These are phyloP conservation scores for Cucumis hystrix DNA, from an alignment of 306 rosid species.

Conservation along the genomic window DNA sequence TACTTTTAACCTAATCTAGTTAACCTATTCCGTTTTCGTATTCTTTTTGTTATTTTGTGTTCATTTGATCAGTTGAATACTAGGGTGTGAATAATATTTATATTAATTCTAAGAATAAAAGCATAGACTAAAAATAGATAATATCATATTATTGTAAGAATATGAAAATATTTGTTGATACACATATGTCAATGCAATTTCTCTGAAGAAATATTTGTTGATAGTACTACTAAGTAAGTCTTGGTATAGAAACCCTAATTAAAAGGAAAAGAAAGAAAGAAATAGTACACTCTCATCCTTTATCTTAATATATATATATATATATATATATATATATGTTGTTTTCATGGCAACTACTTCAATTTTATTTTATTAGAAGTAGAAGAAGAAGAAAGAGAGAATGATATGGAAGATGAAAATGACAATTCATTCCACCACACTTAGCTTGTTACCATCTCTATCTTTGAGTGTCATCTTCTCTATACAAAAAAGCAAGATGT, in stretches of 20 bases:
- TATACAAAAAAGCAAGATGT: slow-evolving; percentile 1
- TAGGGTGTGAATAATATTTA: background rate
- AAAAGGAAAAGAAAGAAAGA: too few species aligned
- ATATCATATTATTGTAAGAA: background rate
- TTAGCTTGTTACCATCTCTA: background rate
- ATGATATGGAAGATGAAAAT: slow-evolving; percentile 1
- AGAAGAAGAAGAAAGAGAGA: background rate
- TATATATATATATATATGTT: background rate
- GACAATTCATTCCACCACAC: background rate
- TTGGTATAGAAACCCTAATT: too few species aligned
- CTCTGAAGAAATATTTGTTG: too few species aligned
- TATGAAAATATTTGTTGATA: too few species aligned
- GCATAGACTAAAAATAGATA: background rate
- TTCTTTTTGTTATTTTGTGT: background rate
- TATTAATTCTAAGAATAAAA: too few species aligned
- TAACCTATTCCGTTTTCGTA: background rate
- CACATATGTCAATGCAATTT: too few species aligned
- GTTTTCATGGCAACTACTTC: background rate
- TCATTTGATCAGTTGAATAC: background rate
- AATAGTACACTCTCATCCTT: background rate
- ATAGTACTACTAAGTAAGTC: too few species aligned
- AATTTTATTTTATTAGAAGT: background rate
- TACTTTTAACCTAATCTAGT: background rate
- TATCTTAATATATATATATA: background rate
- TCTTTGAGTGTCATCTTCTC: background rate